Conservation (phyloP, 306 rosid species). For the Luffa aegyptiaca region DNA sequence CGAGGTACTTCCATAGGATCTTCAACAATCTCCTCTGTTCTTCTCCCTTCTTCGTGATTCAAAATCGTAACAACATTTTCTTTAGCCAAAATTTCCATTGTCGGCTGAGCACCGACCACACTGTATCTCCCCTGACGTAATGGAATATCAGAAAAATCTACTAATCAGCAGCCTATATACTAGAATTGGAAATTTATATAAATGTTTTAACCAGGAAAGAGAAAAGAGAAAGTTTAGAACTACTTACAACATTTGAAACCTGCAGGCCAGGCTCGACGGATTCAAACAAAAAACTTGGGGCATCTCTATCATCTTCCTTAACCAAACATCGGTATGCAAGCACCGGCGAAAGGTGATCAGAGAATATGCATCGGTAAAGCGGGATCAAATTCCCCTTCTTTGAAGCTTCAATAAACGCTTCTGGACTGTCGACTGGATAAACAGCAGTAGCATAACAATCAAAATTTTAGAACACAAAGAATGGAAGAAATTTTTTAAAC, state of each 20-base stretch:
- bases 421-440: slow-evolving; percentile 49
- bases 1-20: slow-evolving; percentile 81
- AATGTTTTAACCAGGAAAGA: neutral
- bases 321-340: slow-evolving; percentile 96
- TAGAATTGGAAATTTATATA: neutral
- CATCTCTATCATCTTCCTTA: slow-evolving; percentile 90
- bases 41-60: slow-evolving; percentile 62
- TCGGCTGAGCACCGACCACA: slow-evolving; percentile 83
- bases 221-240: neutral
- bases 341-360: slow-evolving; percentile 92
- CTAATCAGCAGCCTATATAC: slow-evolving; percentile 2
- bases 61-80: slow-evolving; percentile 81
- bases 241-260: slow-evolving; percentile 55
- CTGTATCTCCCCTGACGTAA: slow-evolving; percentile 71
- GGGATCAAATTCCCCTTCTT: slow-evolving; percentile 83
- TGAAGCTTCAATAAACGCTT: slow-evolving; percentile 59
- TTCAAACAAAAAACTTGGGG: slow-evolving; percentile 89
- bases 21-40: slow-evolving; percentile 57
- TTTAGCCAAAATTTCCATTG: slow-evolving; percentile 85
- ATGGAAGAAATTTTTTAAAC: neutral
- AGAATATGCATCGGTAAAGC: slow-evolving; percentile 55
- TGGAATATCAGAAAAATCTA: neutral
- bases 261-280: slow-evolving; percentile 75
- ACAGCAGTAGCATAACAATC: slow-evolving; percentile 6
- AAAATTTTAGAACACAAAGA: neutral